Base-by-base conservation (phyloP, 129 eudicot genomes). In the Chrysanthemum seticuspe region DNA sequence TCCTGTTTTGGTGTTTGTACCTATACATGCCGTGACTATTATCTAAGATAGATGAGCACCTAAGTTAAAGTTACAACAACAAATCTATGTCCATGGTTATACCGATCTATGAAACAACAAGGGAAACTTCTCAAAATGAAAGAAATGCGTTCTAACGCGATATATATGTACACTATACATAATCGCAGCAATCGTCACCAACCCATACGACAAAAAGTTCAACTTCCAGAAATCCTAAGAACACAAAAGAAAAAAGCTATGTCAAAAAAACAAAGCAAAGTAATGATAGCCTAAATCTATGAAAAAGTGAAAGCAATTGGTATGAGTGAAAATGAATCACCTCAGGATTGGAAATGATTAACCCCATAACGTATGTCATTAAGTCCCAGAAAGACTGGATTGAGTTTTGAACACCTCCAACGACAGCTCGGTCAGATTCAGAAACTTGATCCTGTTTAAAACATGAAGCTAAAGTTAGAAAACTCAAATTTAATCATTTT, bases 341-440 rank as follows among this genome's bases (percentile, higher is more conserved):
- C 97, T 23, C 75, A 21, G 99, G 97, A 82, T 94, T 83, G 40
- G 99, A 86, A 64, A 94, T 89, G 64, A 94, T 65, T 31, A 94
- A 74, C 51, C 96, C 99, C 99, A 88, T 88, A 75, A 84, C 73
- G 74, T 94, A 94, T 40, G 93, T 87, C 87, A 90, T 83, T 86
- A 94, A 83, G 62, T 94, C 99, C 83, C 92, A 71, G 45, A 87
- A 51, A 40, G 97, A 85, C 62, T 94, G 99, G 64, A 90, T 84
- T 0, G 99, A 94, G 81, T 90, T 94, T 68, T 94, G 97, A 72
- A 94, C 97, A 7, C 97, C 99, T 40, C 99, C 99, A 63, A 94
- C 97, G 18, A 88, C 81, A 66, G 92, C 86, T 2, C 96, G 85
- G 62, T 94, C 97, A 19, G 84, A 76, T 78, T 90, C 97, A 50